Conservation (phyloP, 2,329 filamentous ascomycete species). For the Venturia effusa region DNA sequence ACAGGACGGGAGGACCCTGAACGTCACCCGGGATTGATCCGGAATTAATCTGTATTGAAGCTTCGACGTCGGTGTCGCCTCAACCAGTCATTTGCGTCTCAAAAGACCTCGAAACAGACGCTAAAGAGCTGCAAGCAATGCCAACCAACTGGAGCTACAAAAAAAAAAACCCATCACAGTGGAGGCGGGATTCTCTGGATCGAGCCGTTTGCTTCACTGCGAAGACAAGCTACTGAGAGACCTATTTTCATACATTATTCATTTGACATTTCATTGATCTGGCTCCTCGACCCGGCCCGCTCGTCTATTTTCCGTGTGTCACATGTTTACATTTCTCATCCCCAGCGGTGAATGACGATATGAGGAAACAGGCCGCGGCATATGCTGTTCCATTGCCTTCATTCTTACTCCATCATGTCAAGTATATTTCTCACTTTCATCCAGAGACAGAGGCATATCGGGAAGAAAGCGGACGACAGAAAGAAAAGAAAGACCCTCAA, state of each 20-base stretch:
- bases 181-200: too few relatives aligned
- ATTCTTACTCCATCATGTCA: not conserved
- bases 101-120: too few relatives aligned
- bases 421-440: not conserved
- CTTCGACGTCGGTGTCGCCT: too few relatives aligned
- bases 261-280: conserved; percentile 1
- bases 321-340: not conserved
- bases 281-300: not conserved
- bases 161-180: too few relatives aligned
- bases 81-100: too few relatives aligned
- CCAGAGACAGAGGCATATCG: not conserved
- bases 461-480: not conserved
- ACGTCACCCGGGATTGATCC: too few relatives aligned
- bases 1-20: too few relatives aligned
- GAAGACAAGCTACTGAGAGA: not conserved
- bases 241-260: not conserved
- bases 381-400: not conserved
- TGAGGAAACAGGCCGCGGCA: not conserved
- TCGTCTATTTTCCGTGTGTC: not conserved
- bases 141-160: too few relatives aligned
- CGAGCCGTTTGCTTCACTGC: not conserved
- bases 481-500: not conserved
- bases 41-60: too few relatives aligned
- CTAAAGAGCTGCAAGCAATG: too few relatives aligned
- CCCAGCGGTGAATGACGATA: not conserved